Evolutionary conservation across 495 filamentous ascomycete species (phyloP).

Genomic region (Podospora appendiculata): DNA sequence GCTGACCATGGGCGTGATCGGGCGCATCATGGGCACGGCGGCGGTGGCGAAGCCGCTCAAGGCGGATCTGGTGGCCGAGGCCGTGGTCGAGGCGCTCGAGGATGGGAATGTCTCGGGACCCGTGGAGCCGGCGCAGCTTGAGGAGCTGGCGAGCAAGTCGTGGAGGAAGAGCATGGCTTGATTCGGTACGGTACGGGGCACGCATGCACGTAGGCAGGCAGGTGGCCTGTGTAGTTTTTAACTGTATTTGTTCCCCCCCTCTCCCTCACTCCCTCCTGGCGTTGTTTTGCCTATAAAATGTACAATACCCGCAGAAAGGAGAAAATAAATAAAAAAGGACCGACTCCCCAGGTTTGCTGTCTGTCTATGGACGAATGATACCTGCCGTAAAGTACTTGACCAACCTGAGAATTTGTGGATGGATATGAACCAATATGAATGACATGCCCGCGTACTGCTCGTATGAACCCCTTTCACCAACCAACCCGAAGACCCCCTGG

Average conservation of each 20-base stretch:
- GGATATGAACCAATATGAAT: no score
- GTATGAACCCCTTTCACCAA: no score
- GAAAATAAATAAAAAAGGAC: background rate
- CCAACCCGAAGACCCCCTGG: background rate
- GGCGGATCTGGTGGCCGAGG: conserved; percentile 77
- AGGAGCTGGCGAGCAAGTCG: conserved; percentile 62
- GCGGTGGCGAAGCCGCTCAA: conserved; percentile 80
- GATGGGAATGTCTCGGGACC: conserved; percentile 62
- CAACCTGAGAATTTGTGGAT: no score
- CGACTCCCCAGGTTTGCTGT: no score
- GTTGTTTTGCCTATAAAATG: background rate
- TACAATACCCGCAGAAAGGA: background rate
- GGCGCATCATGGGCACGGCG: conserved; percentile 67
- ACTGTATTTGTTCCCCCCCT: background rate
- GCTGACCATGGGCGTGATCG: conserved; percentile 62
- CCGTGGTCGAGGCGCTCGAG: conserved; percentile 70
- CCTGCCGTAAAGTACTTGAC: no score
- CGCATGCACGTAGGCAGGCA: background rate
- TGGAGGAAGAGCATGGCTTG: conserved; percentile 81
- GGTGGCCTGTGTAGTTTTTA: background rate
- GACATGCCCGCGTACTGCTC: no score
- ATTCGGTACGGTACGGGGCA: no score
- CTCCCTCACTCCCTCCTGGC: no score
- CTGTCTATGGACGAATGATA: no score
- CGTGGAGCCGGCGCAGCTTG: conserved; percentile 60